Conservation (phyloP, 768 basidiomycete species). For the Dacryopinax primogenitus region DNA sequence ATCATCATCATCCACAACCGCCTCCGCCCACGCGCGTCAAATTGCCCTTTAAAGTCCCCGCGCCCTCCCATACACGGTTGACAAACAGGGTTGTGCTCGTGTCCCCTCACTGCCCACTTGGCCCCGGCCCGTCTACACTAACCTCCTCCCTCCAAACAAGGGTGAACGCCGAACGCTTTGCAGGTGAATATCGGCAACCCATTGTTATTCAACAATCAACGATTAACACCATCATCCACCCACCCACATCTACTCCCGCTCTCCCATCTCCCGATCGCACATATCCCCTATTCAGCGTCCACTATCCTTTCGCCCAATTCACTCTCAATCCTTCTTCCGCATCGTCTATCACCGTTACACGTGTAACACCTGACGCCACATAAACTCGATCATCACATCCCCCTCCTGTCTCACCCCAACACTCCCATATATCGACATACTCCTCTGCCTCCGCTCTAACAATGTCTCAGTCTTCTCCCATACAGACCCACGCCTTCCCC, state of each 20-base stretch:
- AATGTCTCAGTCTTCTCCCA: not conserved
- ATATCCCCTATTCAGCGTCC: not conserved
- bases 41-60: slow-evolving; percentile 8
- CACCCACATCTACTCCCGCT: slow-evolving; percentile 5
- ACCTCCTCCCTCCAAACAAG: not conserved
- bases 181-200: not conserved
- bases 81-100: slow-evolving; percentile 10
- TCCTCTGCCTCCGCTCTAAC: not conserved
- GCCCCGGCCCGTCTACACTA: not conserved
- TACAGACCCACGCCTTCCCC: not conserved
- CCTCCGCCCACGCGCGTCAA: slow-evolving; percentile 6
- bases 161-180: not conserved
- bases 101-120: not conserved
- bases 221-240: too few relatives aligned
- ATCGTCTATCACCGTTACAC: not conserved
- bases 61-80: slow-evolving; percentile 5
- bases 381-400: not conserved
- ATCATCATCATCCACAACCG: not conserved
- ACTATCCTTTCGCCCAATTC: not conserved
- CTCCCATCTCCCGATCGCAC: not conserved
- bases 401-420: not conserved
- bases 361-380: too few relatives aligned
- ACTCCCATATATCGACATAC: not conserved
- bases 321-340: not conserved
- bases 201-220: too few relatives aligned